Percentiles rank a stretch among this genome's conserved stretches.
Conservation (phyloP, 768 basidiomycete genomes). For the Austroboletus festivus region DNA sequence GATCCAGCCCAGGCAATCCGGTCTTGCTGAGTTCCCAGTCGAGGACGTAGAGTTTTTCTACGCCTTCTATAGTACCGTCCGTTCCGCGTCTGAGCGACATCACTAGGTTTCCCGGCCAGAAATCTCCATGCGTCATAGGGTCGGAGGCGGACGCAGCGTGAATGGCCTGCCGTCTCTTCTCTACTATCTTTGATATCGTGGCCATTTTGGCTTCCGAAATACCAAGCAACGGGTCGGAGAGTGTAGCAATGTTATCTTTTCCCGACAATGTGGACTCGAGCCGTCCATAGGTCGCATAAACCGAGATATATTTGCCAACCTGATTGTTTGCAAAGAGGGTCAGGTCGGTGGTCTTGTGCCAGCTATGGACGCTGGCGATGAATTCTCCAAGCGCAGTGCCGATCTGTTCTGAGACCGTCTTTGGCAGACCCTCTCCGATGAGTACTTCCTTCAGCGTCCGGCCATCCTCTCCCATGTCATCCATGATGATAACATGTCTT, state of each 20-base stretch:
- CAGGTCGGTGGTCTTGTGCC: slow-evolving; percentile 37
- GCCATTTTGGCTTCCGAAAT: slow-evolving; percentile 37
- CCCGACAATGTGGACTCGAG: slow-evolving; percentile 40
- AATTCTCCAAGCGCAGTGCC: slow-evolving; percentile 55
- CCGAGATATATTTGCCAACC: slow-evolving; percentile 40
- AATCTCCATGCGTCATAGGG: slow-evolving; percentile 49
- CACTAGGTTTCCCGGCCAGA: slow-evolving; percentile 71
- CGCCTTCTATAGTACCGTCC: slow-evolving; percentile 21
- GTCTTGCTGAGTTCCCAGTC: slow-evolving; percentile 67
- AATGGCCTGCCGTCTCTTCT: slow-evolving; percentile 32
- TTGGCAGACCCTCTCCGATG: slow-evolving; percentile 32
- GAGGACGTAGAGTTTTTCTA: slow-evolving; percentile 46
- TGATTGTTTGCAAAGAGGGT: slow-evolving; percentile 39
- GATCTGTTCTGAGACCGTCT: slow-evolving; percentile 38
- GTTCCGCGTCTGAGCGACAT: slow-evolving; percentile 34
- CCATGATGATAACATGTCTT: slow-evolving; percentile 55
- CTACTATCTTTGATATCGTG: slow-evolving; percentile 32
- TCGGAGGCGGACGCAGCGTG: slow-evolving; percentile 25
- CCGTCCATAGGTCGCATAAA: slow-evolving; percentile 43
- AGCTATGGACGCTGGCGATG: slow-evolving; percentile 49
- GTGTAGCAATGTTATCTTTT: slow-evolving; percentile 28
- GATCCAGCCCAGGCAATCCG: slow-evolving; percentile 54
- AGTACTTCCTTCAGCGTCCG: slow-evolving; percentile 41
- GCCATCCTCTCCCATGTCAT: slow-evolving; percentile 47
- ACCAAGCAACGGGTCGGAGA: slow-evolving; percentile 41